These are phyloP conservation scores for Lepidium africanum DNA, from an alignment of 345 rosid genomes.

Conservation along the genomic window DNA sequence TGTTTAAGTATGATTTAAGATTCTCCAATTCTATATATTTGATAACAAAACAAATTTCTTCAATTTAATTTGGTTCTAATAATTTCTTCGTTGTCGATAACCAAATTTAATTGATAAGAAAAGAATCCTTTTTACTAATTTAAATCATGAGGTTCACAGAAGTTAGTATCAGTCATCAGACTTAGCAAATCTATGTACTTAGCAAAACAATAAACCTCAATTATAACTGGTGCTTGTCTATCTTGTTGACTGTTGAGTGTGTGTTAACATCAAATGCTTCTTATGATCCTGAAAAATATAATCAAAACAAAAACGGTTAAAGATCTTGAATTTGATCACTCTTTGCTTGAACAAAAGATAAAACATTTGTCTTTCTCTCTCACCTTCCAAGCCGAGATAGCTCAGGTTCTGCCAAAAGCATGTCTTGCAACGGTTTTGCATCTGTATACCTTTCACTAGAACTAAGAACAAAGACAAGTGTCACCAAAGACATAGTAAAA, in stretches of 20 bases:
- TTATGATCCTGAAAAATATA: slow-evolving; percentile 38
- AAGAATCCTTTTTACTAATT: background rate
- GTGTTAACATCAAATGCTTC: slow-evolving; percentile 22
- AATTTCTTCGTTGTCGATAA: background rate
- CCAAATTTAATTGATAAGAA: background rate
- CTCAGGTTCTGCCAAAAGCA: slow-evolving; percentile 81
- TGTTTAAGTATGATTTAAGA: background rate
- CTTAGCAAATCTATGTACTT: background rate
- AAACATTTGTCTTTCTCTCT: slow-evolving; percentile 14
- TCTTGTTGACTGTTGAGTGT: background rate
- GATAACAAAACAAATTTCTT: background rate
- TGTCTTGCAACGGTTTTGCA: slow-evolving; percentile 49
- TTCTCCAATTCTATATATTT: background rate
- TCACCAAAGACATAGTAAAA: background rate
- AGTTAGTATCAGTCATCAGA: slow-evolving; percentile 1
- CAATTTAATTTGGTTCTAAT: background rate
- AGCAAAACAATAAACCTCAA: background rate
- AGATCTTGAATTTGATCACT: background rate
- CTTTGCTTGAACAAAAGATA: background rate
- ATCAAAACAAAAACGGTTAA: background rate
- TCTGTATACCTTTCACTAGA: slow-evolving; percentile 37
- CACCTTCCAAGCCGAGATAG: slow-evolving; percentile 83
- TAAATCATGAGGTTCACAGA: slow-evolving; percentile 16
- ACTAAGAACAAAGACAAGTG: slow-evolving; percentile 14
- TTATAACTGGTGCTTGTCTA: background rate